Evolutionary conservation across 257 asterid genomes (phyloP).

Genomic region (Solanum phureja): DNA sequence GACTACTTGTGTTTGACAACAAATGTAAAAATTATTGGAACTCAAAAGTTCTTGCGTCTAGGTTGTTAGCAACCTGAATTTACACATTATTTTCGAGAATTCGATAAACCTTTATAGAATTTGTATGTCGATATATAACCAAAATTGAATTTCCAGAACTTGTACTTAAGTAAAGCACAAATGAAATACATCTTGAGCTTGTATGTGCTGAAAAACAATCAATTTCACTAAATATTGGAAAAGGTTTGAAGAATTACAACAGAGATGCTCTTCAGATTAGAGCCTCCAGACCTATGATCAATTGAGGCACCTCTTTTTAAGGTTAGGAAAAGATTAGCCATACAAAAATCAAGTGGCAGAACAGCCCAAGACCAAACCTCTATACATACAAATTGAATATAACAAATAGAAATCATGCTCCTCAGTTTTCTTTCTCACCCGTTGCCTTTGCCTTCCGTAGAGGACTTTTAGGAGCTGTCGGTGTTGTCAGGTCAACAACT

Average conservation of each 20-base stretch:
- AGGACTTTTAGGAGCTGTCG: slow-evolving; percentile 33
- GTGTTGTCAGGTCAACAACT: slow-evolving; percentile 4
- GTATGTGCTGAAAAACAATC: not conserved
- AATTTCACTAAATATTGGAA: not conserved
- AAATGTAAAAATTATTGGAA: not conserved
- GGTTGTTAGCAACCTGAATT: not conserved
- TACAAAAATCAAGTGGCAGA: not conserved
- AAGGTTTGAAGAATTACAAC: not conserved
- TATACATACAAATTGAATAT: not conserved
- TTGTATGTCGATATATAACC: not conserved
- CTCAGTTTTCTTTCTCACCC: slow-evolving; percentile 59
- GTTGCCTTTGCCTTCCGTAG: slow-evolving; percentile 18
- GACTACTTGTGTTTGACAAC: not conserved
- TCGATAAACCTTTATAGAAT: not conserved
- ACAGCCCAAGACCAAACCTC: not conserved
- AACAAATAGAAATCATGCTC: slow-evolving; percentile 4
- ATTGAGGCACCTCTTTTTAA: not conserved
- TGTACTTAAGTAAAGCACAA: not conserved
- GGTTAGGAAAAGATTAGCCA: not conserved
- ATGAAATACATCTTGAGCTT: not conserved
- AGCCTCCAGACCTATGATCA: not conserved
- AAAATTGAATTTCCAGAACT: not conserved
- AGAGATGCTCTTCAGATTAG: not conserved
- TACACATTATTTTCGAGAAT: not conserved
- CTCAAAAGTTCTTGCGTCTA: not conserved